A percentile compares a stretch with the other conserved stretches of the same genome.
These are phyloP conservation scores for Fusarium verticillioides DNA, from an alignment of 2,329 filamentous ascomycete genomes.

Conservation along the genomic window DNA sequence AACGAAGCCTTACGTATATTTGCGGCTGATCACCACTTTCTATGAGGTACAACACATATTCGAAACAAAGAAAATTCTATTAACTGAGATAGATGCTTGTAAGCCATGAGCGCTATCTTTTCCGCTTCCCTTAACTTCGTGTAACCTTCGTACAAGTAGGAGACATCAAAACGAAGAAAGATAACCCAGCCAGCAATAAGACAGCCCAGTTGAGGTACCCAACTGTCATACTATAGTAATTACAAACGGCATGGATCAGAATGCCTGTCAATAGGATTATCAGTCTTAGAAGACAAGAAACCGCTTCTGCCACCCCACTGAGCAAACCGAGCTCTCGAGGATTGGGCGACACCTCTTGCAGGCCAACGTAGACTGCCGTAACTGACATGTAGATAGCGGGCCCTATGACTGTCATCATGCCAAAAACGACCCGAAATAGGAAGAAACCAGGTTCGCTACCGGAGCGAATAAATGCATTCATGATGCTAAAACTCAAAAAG, in stretches of 20 bases:
- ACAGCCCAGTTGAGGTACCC: neutral
- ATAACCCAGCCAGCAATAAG: neutral
- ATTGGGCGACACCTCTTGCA: neutral
- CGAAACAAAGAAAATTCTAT: no score
- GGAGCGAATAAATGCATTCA: neutral
- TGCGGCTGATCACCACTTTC: neutral
- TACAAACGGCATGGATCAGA: neutral
- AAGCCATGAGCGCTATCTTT: accelerated
- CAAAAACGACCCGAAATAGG: neutral
- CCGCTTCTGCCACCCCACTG: neutral
- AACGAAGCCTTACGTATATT: neutral
- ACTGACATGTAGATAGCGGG: neutral
- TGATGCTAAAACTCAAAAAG: neutral
- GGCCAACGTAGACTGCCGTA: neutral
- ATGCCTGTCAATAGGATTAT: neutral
- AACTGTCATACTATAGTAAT: neutral
- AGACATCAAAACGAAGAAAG: neutral
- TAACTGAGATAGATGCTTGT: no score
- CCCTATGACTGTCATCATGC: neutral
- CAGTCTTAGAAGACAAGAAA: neutral
- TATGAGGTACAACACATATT: accelerated
- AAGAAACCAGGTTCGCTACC: neutral
- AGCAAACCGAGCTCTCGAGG: neutral
- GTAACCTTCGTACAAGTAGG: neutral
- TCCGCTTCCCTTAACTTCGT: neutral